Evolutionary conservation across 176 grass and related monocot species (phyloP).

Genomic region (Puya raimondii): DNA sequence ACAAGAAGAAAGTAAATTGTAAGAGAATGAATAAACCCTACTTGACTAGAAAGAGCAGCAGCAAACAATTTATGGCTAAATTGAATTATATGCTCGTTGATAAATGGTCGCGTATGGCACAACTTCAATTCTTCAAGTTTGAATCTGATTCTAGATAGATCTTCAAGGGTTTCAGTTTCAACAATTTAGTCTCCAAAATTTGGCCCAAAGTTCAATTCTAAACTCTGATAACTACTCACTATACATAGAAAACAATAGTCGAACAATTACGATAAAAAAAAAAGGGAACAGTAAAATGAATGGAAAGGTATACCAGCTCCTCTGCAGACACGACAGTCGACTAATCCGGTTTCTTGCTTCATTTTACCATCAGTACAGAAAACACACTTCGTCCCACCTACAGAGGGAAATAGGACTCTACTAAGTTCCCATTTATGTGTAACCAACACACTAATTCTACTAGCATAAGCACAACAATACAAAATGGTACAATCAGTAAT

Average conservation of each 20-base stretch:
- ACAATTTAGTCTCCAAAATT: no score
- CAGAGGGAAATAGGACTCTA: slow-evolving; percentile 1
- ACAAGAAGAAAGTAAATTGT: background rate
- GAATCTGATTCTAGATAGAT: no score
- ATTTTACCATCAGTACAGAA: slow-evolving; percentile 88
- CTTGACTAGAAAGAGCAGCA: background rate
- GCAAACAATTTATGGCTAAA: background rate
- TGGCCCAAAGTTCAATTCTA: no score
- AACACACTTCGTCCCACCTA: slow-evolving; percentile 83
- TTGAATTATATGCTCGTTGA: no score
- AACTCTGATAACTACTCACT: no score
- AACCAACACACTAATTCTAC: background rate
- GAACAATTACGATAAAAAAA: no score
- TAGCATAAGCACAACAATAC: background rate
- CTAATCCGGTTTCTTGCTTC: slow-evolving; percentile 58
- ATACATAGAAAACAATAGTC: no score
- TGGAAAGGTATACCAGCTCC: slow-evolving; percentile 56
- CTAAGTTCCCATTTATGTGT: slow-evolving; percentile 1
- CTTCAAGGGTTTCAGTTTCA: no score
- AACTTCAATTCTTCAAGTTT: no score
- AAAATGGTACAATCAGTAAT: no score
- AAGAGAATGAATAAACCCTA: background rate
- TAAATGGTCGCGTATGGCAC: no score
- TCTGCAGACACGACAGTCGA: slow-evolving; percentile 78
- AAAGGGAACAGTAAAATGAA: background rate